Evolutionary conservation across 148 eudicot genomes (phyloP).

Genomic region (Rhododendron mucronatum): DNA sequence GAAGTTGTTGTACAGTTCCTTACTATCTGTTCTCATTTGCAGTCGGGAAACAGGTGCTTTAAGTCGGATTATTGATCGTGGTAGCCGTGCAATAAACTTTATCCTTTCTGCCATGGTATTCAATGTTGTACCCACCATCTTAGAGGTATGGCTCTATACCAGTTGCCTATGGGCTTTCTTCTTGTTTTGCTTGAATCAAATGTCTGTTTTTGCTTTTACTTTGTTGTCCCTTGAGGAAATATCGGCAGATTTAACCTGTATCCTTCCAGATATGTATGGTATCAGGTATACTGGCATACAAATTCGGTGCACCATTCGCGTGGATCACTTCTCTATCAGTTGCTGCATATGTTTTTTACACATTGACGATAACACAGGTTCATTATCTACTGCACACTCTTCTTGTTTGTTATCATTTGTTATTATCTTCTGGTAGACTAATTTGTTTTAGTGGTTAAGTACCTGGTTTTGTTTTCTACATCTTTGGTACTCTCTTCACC

Average conservation of each 20-base stretch:
- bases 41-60: conserved; percentile 98
- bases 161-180: not conserved
- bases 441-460: not conserved
- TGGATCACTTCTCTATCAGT: conserved; percentile 90
- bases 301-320: conserved; percentile 92
- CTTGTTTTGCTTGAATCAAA: not conserved
- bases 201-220: not conserved
- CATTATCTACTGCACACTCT: not conserved
- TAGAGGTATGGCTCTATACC: conserved; percentile 59
- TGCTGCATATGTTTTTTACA: conserved; percentile 78
- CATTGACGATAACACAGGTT: conserved; percentile 88
- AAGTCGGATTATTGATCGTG: conserved; percentile 91
- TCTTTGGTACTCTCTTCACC: not conserved
- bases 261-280: conserved; percentile 89
- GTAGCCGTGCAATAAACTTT: conserved; percentile 97
- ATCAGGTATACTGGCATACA: conserved; percentile 92
- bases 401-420: not conserved
- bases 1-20: conserved; percentile 12
- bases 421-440: not conserved
- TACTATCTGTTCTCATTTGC: conserved; percentile 16
- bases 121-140: conserved; percentile 78
- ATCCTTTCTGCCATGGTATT: conserved; percentile 91
- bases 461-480: not conserved
- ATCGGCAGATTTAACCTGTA: conserved; percentile 43
- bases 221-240: conserved; percentile 6